Conservation (phyloP, 345 rosid species). For the Salix suchowensis region DNA sequence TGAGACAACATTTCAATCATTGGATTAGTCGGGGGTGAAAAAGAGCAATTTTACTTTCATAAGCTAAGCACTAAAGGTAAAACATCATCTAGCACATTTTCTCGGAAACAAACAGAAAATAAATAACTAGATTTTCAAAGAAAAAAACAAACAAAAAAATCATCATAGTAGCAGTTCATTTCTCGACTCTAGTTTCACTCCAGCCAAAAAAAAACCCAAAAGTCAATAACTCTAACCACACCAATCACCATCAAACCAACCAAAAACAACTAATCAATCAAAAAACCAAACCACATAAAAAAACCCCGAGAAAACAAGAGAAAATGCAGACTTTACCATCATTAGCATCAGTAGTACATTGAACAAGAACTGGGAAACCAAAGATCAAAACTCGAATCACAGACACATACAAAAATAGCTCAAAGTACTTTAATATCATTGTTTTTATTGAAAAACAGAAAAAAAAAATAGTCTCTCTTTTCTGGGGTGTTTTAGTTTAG, state of each 20-base stretch:
- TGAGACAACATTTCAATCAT: not conserved
- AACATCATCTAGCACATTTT: constrained; percentile 19
- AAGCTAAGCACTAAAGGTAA: not conserved
- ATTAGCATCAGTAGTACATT: constrained; percentile 36
- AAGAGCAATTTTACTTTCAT: not conserved
- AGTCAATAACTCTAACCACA: not conserved
- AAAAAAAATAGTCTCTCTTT: not conserved
- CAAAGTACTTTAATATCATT: not conserved
- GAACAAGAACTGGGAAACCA: constrained; percentile 21
- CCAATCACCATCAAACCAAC: constrained; percentile 6
- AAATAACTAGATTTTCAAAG: constrained; percentile 17
- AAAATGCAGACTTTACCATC: constrained; percentile 30
- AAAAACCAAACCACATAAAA: not conserved
- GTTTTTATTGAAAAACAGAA: not conserved
- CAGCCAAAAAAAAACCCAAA: not conserved
- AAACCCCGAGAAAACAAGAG: not conserved
- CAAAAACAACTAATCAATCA: not conserved
- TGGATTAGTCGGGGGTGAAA: not conserved
- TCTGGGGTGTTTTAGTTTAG: not conserved
- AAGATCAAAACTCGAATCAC: constrained; percentile 16
- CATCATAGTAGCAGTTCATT: not conserved
- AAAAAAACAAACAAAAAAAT: not conserved
- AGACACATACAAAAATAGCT: constrained; percentile 6
- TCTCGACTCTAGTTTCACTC: constrained; percentile 3
- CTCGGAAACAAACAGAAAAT: constrained; percentile 23